phyloP scores from a whole-genome alignment of 2,329 filamentous ascomycete species.

The Calonectria hawksworthii region DNA sequence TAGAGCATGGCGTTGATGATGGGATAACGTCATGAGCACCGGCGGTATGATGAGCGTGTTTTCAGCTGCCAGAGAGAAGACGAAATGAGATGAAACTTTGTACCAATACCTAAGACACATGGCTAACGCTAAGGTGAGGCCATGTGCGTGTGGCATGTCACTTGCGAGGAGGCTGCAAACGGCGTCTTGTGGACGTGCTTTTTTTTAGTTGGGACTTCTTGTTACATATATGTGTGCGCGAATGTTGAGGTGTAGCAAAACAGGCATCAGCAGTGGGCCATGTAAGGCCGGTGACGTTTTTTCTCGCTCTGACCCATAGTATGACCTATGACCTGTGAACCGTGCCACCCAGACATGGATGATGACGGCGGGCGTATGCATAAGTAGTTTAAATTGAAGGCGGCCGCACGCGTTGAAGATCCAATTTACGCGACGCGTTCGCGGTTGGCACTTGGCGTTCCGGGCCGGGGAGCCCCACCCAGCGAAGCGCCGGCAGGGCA shows the following conservation, averaged over 20 bases:
- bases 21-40: background rate
- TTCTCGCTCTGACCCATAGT: background rate
- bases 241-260: background rate
- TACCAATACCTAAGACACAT: conserved; percentile 16
- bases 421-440: conserved; percentile 44
- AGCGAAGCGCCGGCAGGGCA: background rate
- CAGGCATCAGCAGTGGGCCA: background rate
- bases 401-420: conserved; percentile 12
- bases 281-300: background rate
- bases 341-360: background rate
- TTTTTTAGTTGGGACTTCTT: background rate
- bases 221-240: background rate
- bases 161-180: background rate
- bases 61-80: background rate
- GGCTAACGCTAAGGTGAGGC: conserved; percentile 15
- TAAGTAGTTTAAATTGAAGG: background rate
- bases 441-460: conserved; percentile 38
- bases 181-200: conserved; percentile 3
- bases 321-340: no score
- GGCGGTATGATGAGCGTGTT: background rate
- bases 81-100: conserved; percentile 4
- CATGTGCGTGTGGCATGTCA: background rate
- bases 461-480: conserved; percentile 33
- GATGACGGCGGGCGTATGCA: background rate
- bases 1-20: conserved; percentile 28